Conservation (phyloP, 78 protist genomes). For the Pelomyxa schiedti region DNA sequence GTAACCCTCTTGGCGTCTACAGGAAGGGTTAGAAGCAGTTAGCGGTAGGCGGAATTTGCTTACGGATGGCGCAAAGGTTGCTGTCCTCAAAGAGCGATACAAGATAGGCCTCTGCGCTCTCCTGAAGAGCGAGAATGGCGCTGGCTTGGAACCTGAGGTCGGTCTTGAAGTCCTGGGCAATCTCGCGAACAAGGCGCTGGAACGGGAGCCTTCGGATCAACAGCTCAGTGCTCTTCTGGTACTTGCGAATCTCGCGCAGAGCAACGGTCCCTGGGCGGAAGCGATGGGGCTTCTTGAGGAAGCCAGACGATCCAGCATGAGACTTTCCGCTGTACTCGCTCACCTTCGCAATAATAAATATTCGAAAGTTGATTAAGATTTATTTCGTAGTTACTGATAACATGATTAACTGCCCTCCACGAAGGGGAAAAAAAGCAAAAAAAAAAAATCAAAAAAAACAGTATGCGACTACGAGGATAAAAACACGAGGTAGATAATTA, state of each 20-base stretch:
- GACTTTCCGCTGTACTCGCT: too few relatives aligned
- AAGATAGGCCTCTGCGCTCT: slow-evolving; percentile 78
- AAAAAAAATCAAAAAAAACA: too few relatives aligned
- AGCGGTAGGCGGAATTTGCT: too few relatives aligned
- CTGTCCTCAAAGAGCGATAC: slow-evolving; percentile 83
- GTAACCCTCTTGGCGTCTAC: slow-evolving; percentile 15
- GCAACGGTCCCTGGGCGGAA: slow-evolving; percentile 75
- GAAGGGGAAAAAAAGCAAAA: too few relatives aligned
- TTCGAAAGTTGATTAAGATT: too few relatives aligned
- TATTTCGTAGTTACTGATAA: too few relatives aligned
- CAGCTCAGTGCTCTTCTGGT: slow-evolving; percentile 67
- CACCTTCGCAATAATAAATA: too few relatives aligned
- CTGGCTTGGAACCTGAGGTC: slow-evolving; percentile 52
- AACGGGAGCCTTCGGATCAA: slow-evolving; percentile 43
- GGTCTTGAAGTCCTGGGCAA: slow-evolving; percentile 35
- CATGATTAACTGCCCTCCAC: too few relatives aligned
- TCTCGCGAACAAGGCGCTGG: slow-evolving; percentile 18
- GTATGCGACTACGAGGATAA: too few relatives aligned
- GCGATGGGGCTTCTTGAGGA: slow-evolving; percentile 40
- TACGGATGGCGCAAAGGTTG: slow-evolving; percentile 70
- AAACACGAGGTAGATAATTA: too few relatives aligned
- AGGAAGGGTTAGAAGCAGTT: too few relatives aligned
- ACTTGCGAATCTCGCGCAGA: slow-evolving; percentile 65
- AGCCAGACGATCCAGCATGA: neutral
- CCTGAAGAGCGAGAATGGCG: slow-evolving; percentile 79